Conservation (phyloP, 352 stramenopile genomes). For the Phytopythium litorale region DNA sequence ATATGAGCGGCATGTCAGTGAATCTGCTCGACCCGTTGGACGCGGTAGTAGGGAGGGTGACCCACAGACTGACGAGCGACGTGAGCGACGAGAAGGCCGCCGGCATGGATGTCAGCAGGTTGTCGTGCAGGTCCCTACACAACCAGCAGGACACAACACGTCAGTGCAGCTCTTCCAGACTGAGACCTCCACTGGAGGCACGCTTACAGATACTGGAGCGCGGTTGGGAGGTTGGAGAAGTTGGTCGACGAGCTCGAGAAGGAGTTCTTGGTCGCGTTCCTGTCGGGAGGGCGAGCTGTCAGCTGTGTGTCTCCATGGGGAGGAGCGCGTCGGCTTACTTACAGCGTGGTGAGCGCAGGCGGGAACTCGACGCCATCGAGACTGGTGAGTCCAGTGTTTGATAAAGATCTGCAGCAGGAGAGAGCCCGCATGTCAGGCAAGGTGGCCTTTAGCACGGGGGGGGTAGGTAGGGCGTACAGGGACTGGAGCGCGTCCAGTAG, state of each 20-base stretch:
- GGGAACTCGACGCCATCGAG: constrained; percentile 37
- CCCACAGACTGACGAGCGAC: constrained; percentile 53
- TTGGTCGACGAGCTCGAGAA: constrained; percentile 41
- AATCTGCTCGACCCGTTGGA: background rate
- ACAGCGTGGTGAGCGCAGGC: constrained; percentile 38
- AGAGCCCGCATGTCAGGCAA: background rate
- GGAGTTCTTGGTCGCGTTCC: constrained; percentile 48
- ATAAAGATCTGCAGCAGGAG: constrained; percentile 17
- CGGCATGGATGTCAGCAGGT: constrained; percentile 46
- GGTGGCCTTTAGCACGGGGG: background rate
- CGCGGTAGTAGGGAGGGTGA: background rate
- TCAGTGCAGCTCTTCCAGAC: background rate
- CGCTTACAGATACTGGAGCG: constrained; percentile 51
- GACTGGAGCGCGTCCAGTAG: constrained; percentile 43
- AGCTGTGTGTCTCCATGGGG: background rate
- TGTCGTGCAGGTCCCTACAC: constrained; percentile 53
- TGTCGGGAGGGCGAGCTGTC: constrained; percentile 1
- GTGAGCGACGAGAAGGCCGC: constrained; percentile 36
- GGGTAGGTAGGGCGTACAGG: constrained; percentile 16
- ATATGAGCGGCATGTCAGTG: background rate
- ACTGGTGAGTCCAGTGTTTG: constrained; percentile 43
- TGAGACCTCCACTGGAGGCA: background rate
- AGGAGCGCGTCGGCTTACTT: background rate
- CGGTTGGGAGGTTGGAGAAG: constrained; percentile 38
- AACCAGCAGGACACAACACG: background rate